Base-by-base conservation (phyloP, 345 rosid species). In the Eucalyptus fibrosa region DNA sequence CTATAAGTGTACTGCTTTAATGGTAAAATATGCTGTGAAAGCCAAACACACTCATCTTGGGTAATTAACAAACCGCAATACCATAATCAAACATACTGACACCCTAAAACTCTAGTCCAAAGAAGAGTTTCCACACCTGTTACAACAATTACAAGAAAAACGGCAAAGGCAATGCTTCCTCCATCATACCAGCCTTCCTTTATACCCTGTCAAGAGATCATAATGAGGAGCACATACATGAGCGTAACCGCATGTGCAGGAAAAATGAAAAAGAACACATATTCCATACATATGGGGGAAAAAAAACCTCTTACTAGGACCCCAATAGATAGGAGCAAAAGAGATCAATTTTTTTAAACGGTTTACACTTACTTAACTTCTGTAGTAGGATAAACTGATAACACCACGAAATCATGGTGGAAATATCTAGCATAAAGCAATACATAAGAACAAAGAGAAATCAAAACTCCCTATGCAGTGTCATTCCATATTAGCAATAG, bases 111-210 rank as follows among this genome's bases (percentile, higher is more conserved):
- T 77, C 47, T 77, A 77, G 47, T 40, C 85, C 53, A 69, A 42
- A 23, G 12, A 90, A 30, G 28, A 92, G 86, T 89, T 89, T 69
- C 67, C 87, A 50, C 91, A 97, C 99, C 99, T 93, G 99, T 98
- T 91, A 98, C 98, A 91, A 94, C 23, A 90, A 98, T 98, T 88
- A 98, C 99, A 91, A 98, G 98, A 90, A 98, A 88, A 87, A 98
- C 99, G 30, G 99, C 99, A 89, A 97, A 95, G 40, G 97, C 95
- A 91, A 98, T 98, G 96, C 99, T 98, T 56, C 97, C 98, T 88
- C 99, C 99, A 94, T 98, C 99, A 88, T 95, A 97, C 99, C 99
- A 98, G 90, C 99, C 99, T 94, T 94, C 95, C 88, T 96, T 89
- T 88, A 95, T 80, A 89, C 99, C 99, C 99, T 98, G 90, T 45